These are phyloP conservation scores for Bothriochloa decipiens DNA, from an alignment of 176 grass and related monocot genomes.

Conservation along the genomic window DNA sequence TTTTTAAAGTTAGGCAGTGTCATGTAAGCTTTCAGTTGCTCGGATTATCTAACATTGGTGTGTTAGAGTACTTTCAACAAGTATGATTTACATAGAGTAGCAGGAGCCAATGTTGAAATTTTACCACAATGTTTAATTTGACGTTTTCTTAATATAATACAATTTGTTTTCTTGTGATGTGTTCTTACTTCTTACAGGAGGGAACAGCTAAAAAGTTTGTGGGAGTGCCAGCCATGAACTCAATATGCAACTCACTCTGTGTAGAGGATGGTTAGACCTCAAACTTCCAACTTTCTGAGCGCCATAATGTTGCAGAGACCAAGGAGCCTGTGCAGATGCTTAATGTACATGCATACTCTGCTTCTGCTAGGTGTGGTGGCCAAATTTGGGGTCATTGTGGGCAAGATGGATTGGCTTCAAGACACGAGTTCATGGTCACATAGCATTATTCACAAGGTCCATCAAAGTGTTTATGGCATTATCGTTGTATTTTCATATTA, in stretches of 20 bases:
- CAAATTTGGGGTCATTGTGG: constrained; percentile 86
- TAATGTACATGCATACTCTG: constrained; percentile 13
- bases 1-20: not conserved
- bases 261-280: constrained; percentile 63
- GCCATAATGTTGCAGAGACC: not conserved
- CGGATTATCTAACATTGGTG: not conserved
- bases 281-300: not conserved
- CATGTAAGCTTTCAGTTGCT: not conserved
- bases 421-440: constrained; percentile 68
- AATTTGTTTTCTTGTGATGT: not conserved
- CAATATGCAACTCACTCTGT: constrained; percentile 91
- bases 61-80: not conserved
- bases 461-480: no score
- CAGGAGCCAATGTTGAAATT: not conserved
- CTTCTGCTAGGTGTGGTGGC: constrained; percentile 63
- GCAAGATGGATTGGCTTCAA: constrained; percentile 80
- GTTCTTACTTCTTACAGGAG: constrained; percentile 48
- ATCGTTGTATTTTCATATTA: no score
- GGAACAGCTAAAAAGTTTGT: constrained; percentile 74
- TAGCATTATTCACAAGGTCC: no score
- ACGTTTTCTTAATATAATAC: constrained; percentile 3
- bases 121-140: not conserved
- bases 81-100: not conserved
- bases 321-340: not conserved
- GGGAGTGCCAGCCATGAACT: constrained; percentile 84